Percentiles rank a stretch among this genome's conserved stretches.
These are phyloP conservation scores for Candida bentonensis DNA, from an alignment of 805 yeast species.

Conservation along the genomic window DNA sequence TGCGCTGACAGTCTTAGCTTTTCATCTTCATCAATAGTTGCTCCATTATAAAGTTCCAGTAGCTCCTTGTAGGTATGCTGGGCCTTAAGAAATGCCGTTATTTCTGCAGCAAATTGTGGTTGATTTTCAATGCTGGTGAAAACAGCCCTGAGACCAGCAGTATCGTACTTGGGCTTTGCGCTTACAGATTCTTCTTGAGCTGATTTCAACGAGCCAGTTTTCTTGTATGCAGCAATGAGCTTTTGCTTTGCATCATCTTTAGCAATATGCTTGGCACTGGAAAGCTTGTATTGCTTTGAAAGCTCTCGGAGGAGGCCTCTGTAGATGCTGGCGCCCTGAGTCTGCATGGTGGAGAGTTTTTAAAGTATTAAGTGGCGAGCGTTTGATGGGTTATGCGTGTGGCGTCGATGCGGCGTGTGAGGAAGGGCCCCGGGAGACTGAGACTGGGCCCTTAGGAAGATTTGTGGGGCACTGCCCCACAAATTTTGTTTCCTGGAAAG, in stretches of 20 bases:
- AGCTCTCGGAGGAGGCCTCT: constrained; percentile 16
- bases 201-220: background rate
- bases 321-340: constrained; percentile 7
- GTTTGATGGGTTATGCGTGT: background rate
- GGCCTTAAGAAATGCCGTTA: constrained; percentile 45
- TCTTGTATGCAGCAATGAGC: background rate
- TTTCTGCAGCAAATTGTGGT: constrained; percentile 36
- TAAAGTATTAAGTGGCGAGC: background rate
- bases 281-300: constrained; percentile 11
- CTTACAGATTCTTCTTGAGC: background rate
- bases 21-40: constrained; percentile 63
- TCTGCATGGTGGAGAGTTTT: background rate
- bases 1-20: constrained; percentile 69
- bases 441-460: background rate
- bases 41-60: constrained; percentile 73
- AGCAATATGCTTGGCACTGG: constrained; percentile 6
- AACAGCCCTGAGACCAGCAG: constrained; percentile 9
- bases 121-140: constrained; percentile 6
- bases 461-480: background rate
- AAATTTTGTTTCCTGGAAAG: no score
- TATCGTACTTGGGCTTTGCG: constrained; percentile 7
- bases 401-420: background rate
- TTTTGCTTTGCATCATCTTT: constrained; percentile 1
- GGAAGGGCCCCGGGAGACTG: background rate
- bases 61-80: constrained; percentile 70